phyloP scores from a whole-genome alignment of 352 stramenopile genomes.

The Pythium folliculosum region DNA sequence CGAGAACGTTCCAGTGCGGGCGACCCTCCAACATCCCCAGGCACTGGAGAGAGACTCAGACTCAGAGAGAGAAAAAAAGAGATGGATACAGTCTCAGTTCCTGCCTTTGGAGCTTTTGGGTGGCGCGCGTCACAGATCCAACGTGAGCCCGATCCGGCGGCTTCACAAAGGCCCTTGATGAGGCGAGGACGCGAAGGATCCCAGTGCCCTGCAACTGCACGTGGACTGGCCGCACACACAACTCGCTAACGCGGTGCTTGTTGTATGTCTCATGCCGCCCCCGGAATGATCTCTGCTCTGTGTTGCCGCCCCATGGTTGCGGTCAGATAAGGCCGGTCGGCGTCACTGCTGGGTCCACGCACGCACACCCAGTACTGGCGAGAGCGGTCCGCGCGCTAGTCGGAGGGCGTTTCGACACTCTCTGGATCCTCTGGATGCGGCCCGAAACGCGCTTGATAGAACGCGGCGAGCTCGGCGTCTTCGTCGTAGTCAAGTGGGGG shows the following conservation, averaged over 20 bases:
- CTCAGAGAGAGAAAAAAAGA: constrained; percentile 8
- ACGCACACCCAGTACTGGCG: no score
- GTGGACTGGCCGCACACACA: neutral
- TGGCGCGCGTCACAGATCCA: constrained; percentile 9
- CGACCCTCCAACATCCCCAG: neutral
- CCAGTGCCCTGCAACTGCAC: no score
- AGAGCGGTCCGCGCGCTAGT: neutral
- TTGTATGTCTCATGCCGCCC: neutral
- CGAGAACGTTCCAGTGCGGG: constrained; percentile 19
- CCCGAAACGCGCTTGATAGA: constrained; percentile 15
- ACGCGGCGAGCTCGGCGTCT: constrained; percentile 18
- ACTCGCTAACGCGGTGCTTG: neutral
- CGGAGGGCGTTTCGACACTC: neutral
- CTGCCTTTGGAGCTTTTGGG: neutral
- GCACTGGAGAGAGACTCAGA: neutral
- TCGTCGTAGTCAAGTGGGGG: constrained; percentile 44
- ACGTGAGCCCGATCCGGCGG: neutral
- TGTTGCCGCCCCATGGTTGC: neutral
- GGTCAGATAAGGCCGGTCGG: neutral
- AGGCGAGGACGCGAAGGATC: neutral
- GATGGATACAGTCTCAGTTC: constrained; percentile 12
- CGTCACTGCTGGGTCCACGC: neutral
- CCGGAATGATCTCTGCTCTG: no score
- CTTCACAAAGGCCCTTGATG: no score
- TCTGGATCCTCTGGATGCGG: neutral